Evolutionary conservation across 1,284 basidiomycete species (phyloP).

Genomic region (Volvariella volvacea): DNA sequence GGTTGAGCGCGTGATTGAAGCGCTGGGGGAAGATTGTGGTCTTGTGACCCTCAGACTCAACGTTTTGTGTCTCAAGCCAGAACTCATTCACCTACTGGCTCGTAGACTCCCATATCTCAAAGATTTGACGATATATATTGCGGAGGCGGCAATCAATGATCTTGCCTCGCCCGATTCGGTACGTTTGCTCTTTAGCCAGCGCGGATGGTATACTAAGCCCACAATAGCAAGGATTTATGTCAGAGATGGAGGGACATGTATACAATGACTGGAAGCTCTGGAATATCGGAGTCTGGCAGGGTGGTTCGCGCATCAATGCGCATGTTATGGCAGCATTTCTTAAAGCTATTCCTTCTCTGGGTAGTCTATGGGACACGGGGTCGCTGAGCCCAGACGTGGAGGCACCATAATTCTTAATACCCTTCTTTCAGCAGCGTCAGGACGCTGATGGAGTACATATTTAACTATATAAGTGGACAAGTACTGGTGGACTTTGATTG

Average conservation of each 20-base stretch:
- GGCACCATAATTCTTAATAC: too few species aligned
- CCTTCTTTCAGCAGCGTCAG: too few species aligned
- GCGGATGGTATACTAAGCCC: conserved; percentile 6
- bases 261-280: conserved; percentile 28
- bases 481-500: too few species aligned
- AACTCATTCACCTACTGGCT: conserved; percentile 27
- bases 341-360: conserved; percentile 24
- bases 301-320: conserved; percentile 22
- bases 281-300: conserved; percentile 31
- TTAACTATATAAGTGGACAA: too few species aligned
- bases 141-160: conserved; percentile 11
- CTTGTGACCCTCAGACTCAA: conserved; percentile 26
- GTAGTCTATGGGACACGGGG: conserved; percentile 23
- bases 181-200: conserved; percentile 2
- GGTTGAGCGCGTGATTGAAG: conserved; percentile 17
- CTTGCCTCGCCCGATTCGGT: conserved; percentile 4
- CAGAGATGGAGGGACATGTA: conserved; percentile 16
- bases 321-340: conserved; percentile 23
- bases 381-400: not conserved
- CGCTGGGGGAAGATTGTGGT: conserved; percentile 16
- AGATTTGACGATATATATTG: conserved; percentile 23
- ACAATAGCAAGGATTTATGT: conserved; percentile 15
- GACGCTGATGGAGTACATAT: too few species aligned
- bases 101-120: conserved; percentile 22
- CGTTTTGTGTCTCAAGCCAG: conserved; percentile 22